phyloP scores from a whole-genome alignment of 306 rosid genomes.

The Citrullus amarus region DNA sequence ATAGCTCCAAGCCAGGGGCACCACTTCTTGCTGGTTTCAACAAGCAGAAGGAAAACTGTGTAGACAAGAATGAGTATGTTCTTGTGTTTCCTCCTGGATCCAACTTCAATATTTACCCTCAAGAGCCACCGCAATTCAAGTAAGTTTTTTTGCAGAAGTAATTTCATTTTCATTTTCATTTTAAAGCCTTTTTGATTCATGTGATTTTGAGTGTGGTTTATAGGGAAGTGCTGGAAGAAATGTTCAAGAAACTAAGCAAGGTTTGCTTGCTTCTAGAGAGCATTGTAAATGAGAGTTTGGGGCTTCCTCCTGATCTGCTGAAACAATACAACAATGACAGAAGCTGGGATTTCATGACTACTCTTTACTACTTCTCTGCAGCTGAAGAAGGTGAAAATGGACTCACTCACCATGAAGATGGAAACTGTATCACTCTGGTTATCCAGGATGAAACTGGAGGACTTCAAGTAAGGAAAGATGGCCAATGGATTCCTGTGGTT shows the following conservation, averaged over 20 bases:
- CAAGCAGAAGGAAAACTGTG: slow-evolving; percentile 15
- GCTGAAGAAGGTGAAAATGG: slow-evolving; percentile 22
- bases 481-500: slow-evolving; percentile 29
- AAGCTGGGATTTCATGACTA: slow-evolving; percentile 34
- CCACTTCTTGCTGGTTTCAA: slow-evolving; percentile 38
- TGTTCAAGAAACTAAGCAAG: slow-evolving; percentile 24
- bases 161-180: too few relatives aligned
- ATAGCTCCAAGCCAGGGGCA: slow-evolving; percentile 15
- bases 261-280: slow-evolving; percentile 22
- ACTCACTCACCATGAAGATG: slow-evolving; percentile 32
- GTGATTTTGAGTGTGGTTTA: not conserved
- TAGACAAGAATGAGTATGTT: slow-evolving; percentile 30
- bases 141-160: not conserved
- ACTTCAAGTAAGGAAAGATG: slow-evolving; percentile 21
- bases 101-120: slow-evolving; percentile 25
- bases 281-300: slow-evolving; percentile 35
- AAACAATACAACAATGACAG: slow-evolving; percentile 35
- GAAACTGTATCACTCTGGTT: slow-evolving; percentile 26
- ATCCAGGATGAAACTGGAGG: slow-evolving; percentile 46
- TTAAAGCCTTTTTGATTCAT: not conserved
- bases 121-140: slow-evolving; percentile 28
- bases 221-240: slow-evolving; percentile 36
- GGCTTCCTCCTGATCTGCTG: slow-evolving; percentile 30
- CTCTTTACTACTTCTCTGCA: slow-evolving; percentile 27
- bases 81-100: slow-evolving; percentile 26